phyloP scores from a whole-genome alignment of 495 filamentous ascomycete species.

The Thermothielavioides terrestris region DNA sequence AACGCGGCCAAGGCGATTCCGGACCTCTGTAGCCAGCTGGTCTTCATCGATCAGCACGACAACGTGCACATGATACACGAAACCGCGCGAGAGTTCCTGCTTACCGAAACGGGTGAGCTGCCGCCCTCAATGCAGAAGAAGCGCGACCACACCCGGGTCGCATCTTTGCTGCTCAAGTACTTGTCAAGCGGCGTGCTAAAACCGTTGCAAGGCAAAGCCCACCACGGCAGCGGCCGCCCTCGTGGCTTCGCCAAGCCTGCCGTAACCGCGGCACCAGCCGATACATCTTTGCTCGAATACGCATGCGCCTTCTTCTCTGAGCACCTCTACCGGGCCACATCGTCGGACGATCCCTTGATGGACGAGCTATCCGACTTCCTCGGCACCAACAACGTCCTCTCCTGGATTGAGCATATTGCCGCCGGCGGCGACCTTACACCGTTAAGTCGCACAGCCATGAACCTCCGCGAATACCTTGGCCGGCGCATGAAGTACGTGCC shows the following conservation, averaged over 20 bases:
- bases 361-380: constrained; percentile 16
- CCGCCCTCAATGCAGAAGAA: constrained; percentile 10
- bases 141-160: constrained; percentile 17
- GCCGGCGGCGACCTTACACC: constrained; percentile 10
- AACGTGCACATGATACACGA: constrained; percentile 27
- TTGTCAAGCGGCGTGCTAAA: constrained; percentile 13
- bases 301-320: constrained; percentile 22
- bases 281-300: constrained; percentile 20
- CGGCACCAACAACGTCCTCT: constrained; percentile 14
- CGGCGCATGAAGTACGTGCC: constrained; percentile 18
- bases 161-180: constrained; percentile 16
- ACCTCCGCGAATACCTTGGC: constrained; percentile 23
- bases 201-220: background rate
- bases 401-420: constrained; percentile 26
- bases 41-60: constrained; percentile 17
- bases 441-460: constrained; percentile 17
- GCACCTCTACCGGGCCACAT: constrained; percentile 15
- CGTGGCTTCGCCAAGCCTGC: background rate
- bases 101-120: constrained; percentile 4
- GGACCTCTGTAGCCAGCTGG: constrained; percentile 24
- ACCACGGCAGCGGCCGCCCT: background rate
- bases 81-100: constrained; percentile 28
- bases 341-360: constrained; percentile 13
- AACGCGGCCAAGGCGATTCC: constrained; percentile 21
- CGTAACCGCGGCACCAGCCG: background rate